Base-by-base conservation (phyloP, 2,329 filamentous ascomycete genomes). In the Colletotrichum viniferum region DNA sequence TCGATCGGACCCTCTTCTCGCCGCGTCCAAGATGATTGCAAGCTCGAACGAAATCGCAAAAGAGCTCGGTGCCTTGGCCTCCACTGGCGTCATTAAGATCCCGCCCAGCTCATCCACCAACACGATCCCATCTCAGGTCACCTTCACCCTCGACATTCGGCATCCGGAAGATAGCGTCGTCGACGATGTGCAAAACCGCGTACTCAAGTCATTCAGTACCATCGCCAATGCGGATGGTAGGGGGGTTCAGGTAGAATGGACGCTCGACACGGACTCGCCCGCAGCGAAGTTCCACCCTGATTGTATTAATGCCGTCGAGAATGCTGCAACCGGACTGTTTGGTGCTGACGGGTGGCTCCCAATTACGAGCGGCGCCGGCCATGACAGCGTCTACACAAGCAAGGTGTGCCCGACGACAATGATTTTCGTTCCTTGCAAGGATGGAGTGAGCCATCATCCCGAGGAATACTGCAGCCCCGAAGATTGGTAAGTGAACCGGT, bases 1-100 rank as follows among this genome's bases (percentile, higher is more conserved):
- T 72, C 90, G 94, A 21, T 90, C 91, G 7, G 94, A 96, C 81
- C 92, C 94, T 3, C 85, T 95, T 63, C 90, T 94, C 36, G 90
- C 91, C 9, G 92, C 93, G 9, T 89, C 90, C 0, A 91, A 91
- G 70, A 89, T 95, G 86, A 95, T 96, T 76, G 83, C 93, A 0
- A 89, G 91, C 71, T 91, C 90, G 2, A 90, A 94, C 80, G 88
- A 89, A 64, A 87, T 93, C 3, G 94, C 94, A 1, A 87, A 88
- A 4, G 85, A 87, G 24, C 86, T 92, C 76, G 86, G 86, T 2
- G 93, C 92, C 14, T 85, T 95, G 13, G 94, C 92, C 7, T 92
- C 90, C 4, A 94, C 94, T 0, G 94, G 94, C 0, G 94, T 95
- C 71, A 82, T 96, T 34, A 80, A 77, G 75, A 77, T 74, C 21